These are phyloP conservation scores for Boletellus ananas DNA, from an alignment of 768 basidiomycete species.

Conservation along the genomic window DNA sequence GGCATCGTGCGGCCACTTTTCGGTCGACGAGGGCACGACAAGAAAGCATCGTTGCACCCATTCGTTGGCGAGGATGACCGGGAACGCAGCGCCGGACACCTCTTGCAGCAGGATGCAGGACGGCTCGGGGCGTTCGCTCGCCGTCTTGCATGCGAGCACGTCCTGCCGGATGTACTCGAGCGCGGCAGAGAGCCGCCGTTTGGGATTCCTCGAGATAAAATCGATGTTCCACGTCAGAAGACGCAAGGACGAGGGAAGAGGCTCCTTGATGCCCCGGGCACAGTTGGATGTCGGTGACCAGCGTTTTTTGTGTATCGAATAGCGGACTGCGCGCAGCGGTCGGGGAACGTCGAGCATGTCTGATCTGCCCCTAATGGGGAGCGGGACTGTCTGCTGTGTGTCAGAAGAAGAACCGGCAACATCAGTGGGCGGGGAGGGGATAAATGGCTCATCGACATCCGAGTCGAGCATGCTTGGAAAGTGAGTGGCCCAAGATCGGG, in stretches of 20 bases:
- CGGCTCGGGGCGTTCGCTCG: constrained; percentile 45
- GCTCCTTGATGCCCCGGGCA: constrained; percentile 32
- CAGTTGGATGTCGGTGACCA: constrained; percentile 35
- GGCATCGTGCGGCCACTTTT: constrained; percentile 51
- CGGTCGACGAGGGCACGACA: constrained; percentile 50
- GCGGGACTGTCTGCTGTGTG: constrained; percentile 19
- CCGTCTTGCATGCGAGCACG: constrained; percentile 44
- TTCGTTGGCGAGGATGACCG: constrained; percentile 46
- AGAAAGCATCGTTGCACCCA: constrained; percentile 65
- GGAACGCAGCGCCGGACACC: constrained; percentile 45
- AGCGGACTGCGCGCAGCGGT: constrained; percentile 31
- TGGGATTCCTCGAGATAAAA: constrained; percentile 35
- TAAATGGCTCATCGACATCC: constrained; percentile 29
- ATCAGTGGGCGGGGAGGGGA: constrained; percentile 29
- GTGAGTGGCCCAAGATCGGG: constrained; percentile 9
- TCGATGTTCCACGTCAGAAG: constrained; percentile 76
- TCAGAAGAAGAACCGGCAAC: constrained; percentile 26
- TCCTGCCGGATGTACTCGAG: constrained; percentile 54
- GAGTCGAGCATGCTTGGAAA: constrained; percentile 22
- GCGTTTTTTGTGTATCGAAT: constrained; percentile 29
- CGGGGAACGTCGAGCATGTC: constrained; percentile 26
- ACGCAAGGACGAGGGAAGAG: constrained; percentile 43
- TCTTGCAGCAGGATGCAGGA: constrained; percentile 72
- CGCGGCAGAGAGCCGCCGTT: constrained; percentile 44
- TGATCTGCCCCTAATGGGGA: constrained; percentile 14